Evolutionary conservation across 345 rosid genomes (phyloP), one percentile per base, ranked within the genome.

Genomic region (Heritiera littoralis): DNA sequence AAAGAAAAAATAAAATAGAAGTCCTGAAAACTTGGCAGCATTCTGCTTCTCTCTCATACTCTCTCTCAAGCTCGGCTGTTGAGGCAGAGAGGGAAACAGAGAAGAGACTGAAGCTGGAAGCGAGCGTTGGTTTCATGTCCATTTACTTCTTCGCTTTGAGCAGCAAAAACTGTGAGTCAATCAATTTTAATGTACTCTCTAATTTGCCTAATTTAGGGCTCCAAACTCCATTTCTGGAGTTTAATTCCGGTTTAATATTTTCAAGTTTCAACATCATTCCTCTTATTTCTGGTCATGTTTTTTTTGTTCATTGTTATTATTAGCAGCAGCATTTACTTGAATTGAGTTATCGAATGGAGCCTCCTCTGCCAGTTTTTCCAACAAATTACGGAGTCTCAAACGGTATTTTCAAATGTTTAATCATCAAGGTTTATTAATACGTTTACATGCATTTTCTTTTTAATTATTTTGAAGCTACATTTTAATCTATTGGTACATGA

Each of bases 161-260:
- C 60, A 13, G 28, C 7, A 0, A 51, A 72, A 30, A 51, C 6
- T 17, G 63, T 32, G 76, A 52, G 15, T 17, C 6, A 8, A 43
- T 67, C n/a, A 5, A 10, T 35, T 54, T 72, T 45, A 17, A 35
- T 72, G n/a, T 32, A 0, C 35, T n/a, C 30, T 54, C 28, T 54
- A 15, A 6, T 46, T 63, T 63, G 45, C 61, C 11, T 72, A 17
- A 52, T 72, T 73, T 55, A 54, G 76, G 76, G 64, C 11, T 54
- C 17, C 32, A 11, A 18, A 35, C 63, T 54, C 63, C 38, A 32
- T 9, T 73, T 73, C 28, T 18, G 17, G 18, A 9, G 64, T 38
- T 49, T 28, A 10, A 70, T 70, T 48, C 9, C 13, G 28, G n/a
- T 30, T 49, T 30, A 58, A 48, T 28, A 13, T 49, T 48, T 13